A percentile compares a stretch with the other conserved stretches of the same genome.
These are phyloP conservation scores for Macadamia integrifolia DNA, from an alignment of 164 flowering plant species.

Conservation along the genomic window DNA sequence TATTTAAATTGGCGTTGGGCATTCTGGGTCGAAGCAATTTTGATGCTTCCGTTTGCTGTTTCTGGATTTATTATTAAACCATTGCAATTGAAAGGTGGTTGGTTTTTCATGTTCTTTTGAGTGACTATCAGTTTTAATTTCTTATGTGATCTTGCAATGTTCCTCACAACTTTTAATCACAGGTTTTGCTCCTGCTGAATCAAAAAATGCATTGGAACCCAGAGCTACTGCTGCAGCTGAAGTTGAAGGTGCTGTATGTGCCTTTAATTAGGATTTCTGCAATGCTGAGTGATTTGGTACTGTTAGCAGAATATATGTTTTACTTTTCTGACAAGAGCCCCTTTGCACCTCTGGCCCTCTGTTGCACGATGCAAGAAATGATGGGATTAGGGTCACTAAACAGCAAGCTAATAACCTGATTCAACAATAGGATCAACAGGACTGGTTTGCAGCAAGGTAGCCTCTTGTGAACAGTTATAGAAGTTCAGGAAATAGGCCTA, in stretches of 20 bases:
- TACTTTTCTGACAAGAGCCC: background rate
- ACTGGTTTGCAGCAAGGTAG: background rate
- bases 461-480: background rate
- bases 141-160: background rate
- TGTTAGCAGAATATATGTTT: background rate
- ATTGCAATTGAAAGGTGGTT: slow-evolving; percentile 75
- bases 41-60: slow-evolving; percentile 91
- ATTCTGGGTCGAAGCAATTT: slow-evolving; percentile 69
- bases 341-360: background rate
- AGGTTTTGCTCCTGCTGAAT: slow-evolving; percentile 64
- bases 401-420: too few relatives aligned
- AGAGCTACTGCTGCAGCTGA: slow-evolving; percentile 13
- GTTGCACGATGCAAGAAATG: background rate
- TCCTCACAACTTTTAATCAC: slow-evolving; percentile 8
- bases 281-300: background rate
- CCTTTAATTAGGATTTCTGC: background rate
- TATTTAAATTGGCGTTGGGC: slow-evolving; percentile 75
- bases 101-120: background rate
- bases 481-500: too few relatives aligned
- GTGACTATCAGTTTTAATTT: background rate
- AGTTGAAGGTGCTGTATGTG: slow-evolving; percentile 32
- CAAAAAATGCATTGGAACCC: slow-evolving; percentile 27
- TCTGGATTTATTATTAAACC: slow-evolving; percentile 88
- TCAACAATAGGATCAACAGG: too few relatives aligned
- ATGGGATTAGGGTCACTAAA: too few relatives aligned